Evolutionary conservation across 2,329 filamentous ascomycete genomes (phyloP).

Genomic region (Davidsoniella neocaledoniae): DNA sequence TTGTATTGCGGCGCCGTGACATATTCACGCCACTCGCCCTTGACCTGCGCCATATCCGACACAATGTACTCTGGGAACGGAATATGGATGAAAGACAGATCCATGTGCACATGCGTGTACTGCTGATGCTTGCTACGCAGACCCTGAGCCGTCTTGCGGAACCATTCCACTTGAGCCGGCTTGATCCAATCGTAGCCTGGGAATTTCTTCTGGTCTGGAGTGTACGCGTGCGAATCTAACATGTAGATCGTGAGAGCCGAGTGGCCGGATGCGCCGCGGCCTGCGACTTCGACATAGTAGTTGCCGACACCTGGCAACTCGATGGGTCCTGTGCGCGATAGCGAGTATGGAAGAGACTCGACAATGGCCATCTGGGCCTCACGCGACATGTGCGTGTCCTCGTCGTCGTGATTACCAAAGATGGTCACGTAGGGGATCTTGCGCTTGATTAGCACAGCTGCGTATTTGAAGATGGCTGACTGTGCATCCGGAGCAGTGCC

Average conservation of each 20-base stretch:
- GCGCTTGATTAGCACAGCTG: slow-evolving; percentile 65
- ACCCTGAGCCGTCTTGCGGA: slow-evolving; percentile 56
- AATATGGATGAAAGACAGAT: slow-evolving; percentile 95
- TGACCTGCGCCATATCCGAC: slow-evolving; percentile 32
- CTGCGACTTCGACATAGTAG: slow-evolving; percentile 81
- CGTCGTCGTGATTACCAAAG: slow-evolving; percentile 95
- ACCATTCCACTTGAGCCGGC: slow-evolving; percentile 87
- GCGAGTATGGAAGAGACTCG: slow-evolving; percentile 72
- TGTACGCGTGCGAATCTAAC: slow-evolving; percentile 83
- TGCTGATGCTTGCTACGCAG: slow-evolving; percentile 64
- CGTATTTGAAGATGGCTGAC: slow-evolving; percentile 86
- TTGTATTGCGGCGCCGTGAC: slow-evolving; percentile 84
- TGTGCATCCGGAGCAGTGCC: slow-evolving; percentile 84
- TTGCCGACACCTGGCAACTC: slow-evolving; percentile 85
- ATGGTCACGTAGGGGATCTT: slow-evolving; percentile 88
- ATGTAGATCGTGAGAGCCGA: slow-evolving; percentile 90
- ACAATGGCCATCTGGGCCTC: slow-evolving; percentile 70
- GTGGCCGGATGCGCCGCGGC: slow-evolving; percentile 61
- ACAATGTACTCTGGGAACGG: slow-evolving; percentile 77
- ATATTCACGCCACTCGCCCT: slow-evolving; percentile 61
- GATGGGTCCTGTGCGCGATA: slow-evolving; percentile 68
- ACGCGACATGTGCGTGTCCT: slow-evolving; percentile 56
- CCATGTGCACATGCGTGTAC: slow-evolving; percentile 85
- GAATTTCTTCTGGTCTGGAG: slow-evolving; percentile 72
- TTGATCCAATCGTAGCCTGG: slow-evolving; percentile 98